phyloP scores from a whole-genome alignment of 495 filamentous ascomycete species.

The Umbilicaria muhlenbergii region DNA sequence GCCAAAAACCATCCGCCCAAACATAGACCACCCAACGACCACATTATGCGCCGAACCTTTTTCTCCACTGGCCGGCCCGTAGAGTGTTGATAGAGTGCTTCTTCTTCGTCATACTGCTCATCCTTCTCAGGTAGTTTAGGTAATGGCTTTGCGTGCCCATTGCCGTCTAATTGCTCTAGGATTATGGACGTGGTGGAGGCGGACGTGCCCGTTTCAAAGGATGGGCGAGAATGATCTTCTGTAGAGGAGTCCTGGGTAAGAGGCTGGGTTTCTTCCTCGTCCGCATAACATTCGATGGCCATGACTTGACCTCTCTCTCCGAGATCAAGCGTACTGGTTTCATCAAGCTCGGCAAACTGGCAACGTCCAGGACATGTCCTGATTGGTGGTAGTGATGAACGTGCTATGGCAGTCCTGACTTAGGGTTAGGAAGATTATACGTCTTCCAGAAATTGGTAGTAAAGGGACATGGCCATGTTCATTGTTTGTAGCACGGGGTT shows the following conservation, averaged over 20 bases:
- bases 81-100: constrained; percentile 32
- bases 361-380: too few relatives aligned
- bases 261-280: constrained; percentile 10
- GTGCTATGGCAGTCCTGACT: too few relatives aligned
- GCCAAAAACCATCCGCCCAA: constrained; percentile 69
- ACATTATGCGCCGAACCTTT: constrained; percentile 47
- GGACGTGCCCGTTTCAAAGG: constrained; percentile 45
- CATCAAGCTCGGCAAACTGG: too few relatives aligned
- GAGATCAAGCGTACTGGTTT: too few relatives aligned
- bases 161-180: constrained; percentile 52
- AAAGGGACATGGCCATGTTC: too few relatives aligned
- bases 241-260: constrained; percentile 4
- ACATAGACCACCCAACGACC: constrained; percentile 49
- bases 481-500: too few relatives aligned
- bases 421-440: too few relatives aligned
- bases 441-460: too few relatives aligned
- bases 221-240: constrained; percentile 23
- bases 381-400: too few relatives aligned
- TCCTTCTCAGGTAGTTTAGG: constrained; percentile 17
- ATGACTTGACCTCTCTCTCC: constrained; percentile 4
- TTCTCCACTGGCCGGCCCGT: constrained; percentile 34
- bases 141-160: constrained; percentile 13
- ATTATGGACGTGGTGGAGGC: constrained; percentile 65
- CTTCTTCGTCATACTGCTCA: constrained; percentile 20
- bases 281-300: constrained; percentile 8